Conservation (phyloP, 768 basidiomycete genomes). For the Lactifluus piperatus region DNA sequence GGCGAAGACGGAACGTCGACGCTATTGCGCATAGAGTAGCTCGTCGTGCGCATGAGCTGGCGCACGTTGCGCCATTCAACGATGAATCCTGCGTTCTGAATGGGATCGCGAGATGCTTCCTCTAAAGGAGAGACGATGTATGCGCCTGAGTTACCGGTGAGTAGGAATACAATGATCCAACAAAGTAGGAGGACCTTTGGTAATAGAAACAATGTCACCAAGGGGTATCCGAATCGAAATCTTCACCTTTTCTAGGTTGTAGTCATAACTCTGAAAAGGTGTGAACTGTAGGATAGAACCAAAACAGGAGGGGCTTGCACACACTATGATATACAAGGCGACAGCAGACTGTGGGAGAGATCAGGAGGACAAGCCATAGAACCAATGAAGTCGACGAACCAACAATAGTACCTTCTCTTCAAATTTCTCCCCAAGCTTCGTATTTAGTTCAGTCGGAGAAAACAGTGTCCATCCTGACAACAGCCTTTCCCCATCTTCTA, state of each 20-base stretch:
- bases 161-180: not conserved
- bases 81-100: constrained; percentile 83
- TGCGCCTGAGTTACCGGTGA: constrained; percentile 45
- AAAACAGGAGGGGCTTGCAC: constrained; percentile 21
- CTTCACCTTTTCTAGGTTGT: constrained; percentile 86
- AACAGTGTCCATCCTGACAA: constrained; percentile 90
- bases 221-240: constrained; percentile 85
- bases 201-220: constrained; percentile 64
- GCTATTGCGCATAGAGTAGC: constrained; percentile 79
- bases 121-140: constrained; percentile 93
- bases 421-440: constrained; percentile 65
- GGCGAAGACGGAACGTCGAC: constrained; percentile 27
- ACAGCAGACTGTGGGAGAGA: constrained; percentile 26
- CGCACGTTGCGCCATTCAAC: constrained; percentile 69
- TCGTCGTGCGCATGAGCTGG: constrained; percentile 68
- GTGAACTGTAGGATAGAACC: not conserved
- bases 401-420: constrained; percentile 92
- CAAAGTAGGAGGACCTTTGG: constrained; percentile 48
- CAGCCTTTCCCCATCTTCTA: constrained; percentile 43
- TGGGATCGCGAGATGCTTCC: constrained; percentile 80
- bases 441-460: constrained; percentile 68
- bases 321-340: constrained; percentile 74
- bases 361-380: constrained; percentile 12
- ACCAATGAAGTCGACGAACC: constrained; percentile 41
- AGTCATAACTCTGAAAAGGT: constrained; percentile 72